Conservation (phyloP, 768 basidiomycete genomes). For the Phylloporus sp. region DNA sequence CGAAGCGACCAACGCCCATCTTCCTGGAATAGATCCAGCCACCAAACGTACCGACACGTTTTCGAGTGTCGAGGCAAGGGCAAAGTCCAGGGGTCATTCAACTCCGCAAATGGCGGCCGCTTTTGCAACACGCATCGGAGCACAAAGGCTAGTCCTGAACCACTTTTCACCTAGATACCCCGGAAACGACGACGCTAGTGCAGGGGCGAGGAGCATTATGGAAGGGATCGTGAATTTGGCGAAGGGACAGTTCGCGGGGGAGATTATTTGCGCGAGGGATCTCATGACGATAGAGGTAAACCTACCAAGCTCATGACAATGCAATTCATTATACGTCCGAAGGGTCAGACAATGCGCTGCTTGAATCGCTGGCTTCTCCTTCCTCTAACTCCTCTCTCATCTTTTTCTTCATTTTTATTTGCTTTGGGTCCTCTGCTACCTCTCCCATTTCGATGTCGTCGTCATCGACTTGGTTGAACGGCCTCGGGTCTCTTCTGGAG, state of each 20-base stretch:
- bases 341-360: slow-evolving; percentile 72
- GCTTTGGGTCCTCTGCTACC: slow-evolving; percentile 66
- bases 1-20: slow-evolving; percentile 85
- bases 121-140: slow-evolving; percentile 65
- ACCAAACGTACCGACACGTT: slow-evolving; percentile 61
- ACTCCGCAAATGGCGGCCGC: slow-evolving; percentile 87
- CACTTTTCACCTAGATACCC: slow-evolving; percentile 83
- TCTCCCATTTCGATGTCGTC: slow-evolving; percentile 93
- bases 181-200: slow-evolving; percentile 52
- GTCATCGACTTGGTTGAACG: slow-evolving; percentile 32
- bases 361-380: slow-evolving; percentile 79
- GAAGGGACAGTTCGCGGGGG: slow-evolving; percentile 45
- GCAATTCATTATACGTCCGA: slow-evolving; percentile 46
- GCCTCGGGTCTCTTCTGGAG: slow-evolving; percentile 15
- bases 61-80: slow-evolving; percentile 53
- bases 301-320: slow-evolving; percentile 22
- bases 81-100: slow-evolving; percentile 79
- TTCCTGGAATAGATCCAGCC: slow-evolving; percentile 56
- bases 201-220: slow-evolving; percentile 53
- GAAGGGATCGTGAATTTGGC: slow-evolving; percentile 56
- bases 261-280: slow-evolving; percentile 68
- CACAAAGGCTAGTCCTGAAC: slow-evolving; percentile 65
- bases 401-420: slow-evolving; percentile 44
- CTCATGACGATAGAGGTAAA: slow-evolving; percentile 65
- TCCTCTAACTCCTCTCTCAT: slow-evolving; percentile 73